These are phyloP conservation scores for Arthroderma sp. DNA, from an alignment of 2,329 filamentous ascomycete species.

Conservation along the genomic window DNA sequence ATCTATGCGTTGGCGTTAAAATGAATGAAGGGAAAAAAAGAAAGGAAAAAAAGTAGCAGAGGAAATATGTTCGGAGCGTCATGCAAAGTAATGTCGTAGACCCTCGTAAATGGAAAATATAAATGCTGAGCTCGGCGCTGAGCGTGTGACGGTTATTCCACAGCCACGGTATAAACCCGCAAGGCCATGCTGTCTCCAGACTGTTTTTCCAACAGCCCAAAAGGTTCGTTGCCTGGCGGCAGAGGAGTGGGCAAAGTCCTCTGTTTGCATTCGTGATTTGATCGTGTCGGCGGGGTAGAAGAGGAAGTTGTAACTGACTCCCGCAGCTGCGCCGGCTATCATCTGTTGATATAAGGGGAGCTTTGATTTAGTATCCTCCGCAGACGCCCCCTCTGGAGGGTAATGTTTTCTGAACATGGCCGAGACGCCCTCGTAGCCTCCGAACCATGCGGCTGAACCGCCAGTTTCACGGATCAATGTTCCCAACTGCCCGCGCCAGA, in stretches of 20 bases:
- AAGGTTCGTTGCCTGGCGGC: constrained; percentile 51
- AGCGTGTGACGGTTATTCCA: constrained; percentile 77
- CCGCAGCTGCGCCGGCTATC: constrained; percentile 71
- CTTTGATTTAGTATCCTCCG: constrained; percentile 30
- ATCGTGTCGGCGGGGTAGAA: constrained; percentile 97
- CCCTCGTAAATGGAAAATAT: constrained; percentile 95
- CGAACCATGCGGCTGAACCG: constrained; percentile 91
- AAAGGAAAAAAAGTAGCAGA: not conserved
- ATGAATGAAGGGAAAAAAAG: not conserved
- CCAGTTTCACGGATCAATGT: constrained; percentile 90
- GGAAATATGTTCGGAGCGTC: constrained; percentile 2
- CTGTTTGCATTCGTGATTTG: constrained; percentile 93
- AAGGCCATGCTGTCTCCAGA: constrained; percentile 76
- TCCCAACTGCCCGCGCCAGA: constrained; percentile 90
- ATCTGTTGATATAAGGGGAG: constrained; percentile 80
- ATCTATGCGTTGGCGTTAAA: too few relatives aligned
- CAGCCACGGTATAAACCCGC: constrained; percentile 85
- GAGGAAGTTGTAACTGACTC: constrained; percentile 89
- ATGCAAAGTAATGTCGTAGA: constrained; percentile 54
- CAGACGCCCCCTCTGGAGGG: constrained; percentile 14
- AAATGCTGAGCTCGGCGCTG: constrained; percentile 90
- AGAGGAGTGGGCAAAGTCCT: constrained; percentile 40
- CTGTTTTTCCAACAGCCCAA: constrained; percentile 50
- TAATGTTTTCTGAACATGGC: constrained; percentile 53
- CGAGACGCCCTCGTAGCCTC: constrained; percentile 69